Evolutionary conservation across 1,139 yeast species (phyloP).

Genomic region (Sugiyamaella novakii): DNA sequence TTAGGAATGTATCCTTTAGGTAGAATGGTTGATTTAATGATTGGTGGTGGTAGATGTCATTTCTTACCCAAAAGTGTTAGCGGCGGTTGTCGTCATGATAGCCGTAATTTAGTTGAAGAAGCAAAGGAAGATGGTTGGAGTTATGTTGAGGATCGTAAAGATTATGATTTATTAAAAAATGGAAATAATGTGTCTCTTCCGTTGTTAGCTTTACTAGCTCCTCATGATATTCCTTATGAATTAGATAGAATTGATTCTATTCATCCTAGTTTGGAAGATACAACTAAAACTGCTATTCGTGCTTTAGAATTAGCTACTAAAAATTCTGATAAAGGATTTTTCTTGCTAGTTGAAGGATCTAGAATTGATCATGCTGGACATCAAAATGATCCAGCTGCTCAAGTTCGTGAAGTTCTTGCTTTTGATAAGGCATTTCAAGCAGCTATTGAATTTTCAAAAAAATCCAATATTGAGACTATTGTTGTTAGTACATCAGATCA

Average conservation of each 20-base stretch:
- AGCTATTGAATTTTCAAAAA: constrained; percentile 65
- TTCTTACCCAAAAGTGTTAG: constrained; percentile 49
- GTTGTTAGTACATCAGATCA: constrained; percentile 83
- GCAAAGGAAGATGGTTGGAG: constrained; percentile 65
- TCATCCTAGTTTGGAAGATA: constrained; percentile 76
- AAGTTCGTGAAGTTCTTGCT: constrained; percentile 73
- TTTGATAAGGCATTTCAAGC: constrained; percentile 75
- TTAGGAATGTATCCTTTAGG: constrained; percentile 79
- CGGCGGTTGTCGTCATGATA: constrained; percentile 69
- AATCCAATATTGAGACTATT: constrained; percentile 62
- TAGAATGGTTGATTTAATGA: constrained; percentile 71
- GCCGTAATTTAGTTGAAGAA: constrained; percentile 61
- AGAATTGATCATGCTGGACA: constrained; percentile 94
- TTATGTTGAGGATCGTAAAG: constrained; percentile 59
- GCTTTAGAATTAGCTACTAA: constrained; percentile 65
- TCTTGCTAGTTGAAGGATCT: constrained; percentile 80
- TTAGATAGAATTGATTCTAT: constrained; percentile 61
- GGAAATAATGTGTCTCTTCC: constrained; percentile 71
- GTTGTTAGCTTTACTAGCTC: constrained; percentile 68
- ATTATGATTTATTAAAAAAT: constrained; percentile 55
- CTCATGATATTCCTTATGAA: constrained; percentile 76
- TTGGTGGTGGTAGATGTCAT: constrained; percentile 89
- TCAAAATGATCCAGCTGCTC: constrained; percentile 85
- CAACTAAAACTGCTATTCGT: constrained; percentile 66
- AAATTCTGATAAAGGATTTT: constrained; percentile 75